Conservation (phyloP, 2,329 filamentous ascomycete species). For the Fonsecaea multimorphosa region DNA sequence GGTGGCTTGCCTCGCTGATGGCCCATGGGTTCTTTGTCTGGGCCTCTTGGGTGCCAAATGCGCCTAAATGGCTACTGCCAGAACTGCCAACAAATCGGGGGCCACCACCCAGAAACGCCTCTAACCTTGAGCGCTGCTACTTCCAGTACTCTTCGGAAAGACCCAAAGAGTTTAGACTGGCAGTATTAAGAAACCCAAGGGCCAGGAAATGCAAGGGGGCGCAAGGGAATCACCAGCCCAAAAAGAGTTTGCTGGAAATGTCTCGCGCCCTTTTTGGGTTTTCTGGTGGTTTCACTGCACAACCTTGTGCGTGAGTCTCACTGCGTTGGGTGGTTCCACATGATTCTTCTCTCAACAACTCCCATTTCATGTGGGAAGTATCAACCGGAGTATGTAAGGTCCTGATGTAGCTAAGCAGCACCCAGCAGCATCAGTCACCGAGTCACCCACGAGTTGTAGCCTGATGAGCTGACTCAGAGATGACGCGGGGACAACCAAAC, state of each 20-base stretch:
- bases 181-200: background rate
- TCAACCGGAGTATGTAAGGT: background rate
- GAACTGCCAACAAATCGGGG: background rate
- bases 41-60: background rate
- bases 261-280: conserved; percentile 1
- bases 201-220: background rate
- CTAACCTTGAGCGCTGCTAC: background rate
- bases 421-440: background rate
- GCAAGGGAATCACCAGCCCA: background rate
- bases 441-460: too few species aligned
- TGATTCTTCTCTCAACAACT: background rate
- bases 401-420: background rate
- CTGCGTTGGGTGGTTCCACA: background rate
- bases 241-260: background rate
- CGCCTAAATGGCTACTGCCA: too few species aligned
- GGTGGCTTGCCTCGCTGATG: conserved; percentile 4
- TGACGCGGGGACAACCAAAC: conserved; percentile 3
- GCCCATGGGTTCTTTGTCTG: conserved; percentile 1
- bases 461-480: conserved; percentile 17
- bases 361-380: background rate
- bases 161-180: background rate
- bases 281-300: conserved; percentile 6
- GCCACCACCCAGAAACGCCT: background rate
- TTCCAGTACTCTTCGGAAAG: background rate
- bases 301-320: background rate